These are phyloP conservation scores for Flaveria sonorensis DNA, from an alignment of 129 eudicot genomes.

Conservation along the genomic window DNA sequence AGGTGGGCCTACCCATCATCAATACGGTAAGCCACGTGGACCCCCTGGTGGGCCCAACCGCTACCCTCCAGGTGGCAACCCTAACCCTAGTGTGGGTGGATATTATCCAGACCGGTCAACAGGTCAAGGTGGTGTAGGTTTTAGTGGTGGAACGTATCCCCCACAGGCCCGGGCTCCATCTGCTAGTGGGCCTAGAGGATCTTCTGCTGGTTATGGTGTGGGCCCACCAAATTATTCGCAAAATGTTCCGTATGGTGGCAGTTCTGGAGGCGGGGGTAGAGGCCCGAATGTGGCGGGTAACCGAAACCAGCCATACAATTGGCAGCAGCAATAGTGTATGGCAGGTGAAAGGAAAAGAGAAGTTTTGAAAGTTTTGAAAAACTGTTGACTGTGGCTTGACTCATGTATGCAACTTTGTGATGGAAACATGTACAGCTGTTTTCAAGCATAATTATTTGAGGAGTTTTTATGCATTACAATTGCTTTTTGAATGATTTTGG, in stretches of 20 bases:
- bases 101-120: slow-evolving; percentile 65
- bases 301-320: slow-evolving; percentile 62
- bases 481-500: neutral
- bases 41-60: slow-evolving; percentile 77
- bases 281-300: slow-evolving; percentile 59
- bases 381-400: slow-evolving; percentile 9
- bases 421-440: slow-evolving; percentile 35
- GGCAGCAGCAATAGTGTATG: slow-evolving; percentile 57
- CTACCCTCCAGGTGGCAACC: slow-evolving; percentile 69
- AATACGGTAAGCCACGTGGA: slow-evolving; percentile 72
- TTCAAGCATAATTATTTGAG: neutral
- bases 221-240: slow-evolving; percentile 63
- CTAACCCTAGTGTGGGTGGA: slow-evolving; percentile 50
- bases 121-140: slow-evolving; percentile 62
- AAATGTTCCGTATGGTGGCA: slow-evolving; percentile 54
- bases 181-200: slow-evolving; percentile 51
- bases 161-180: slow-evolving; percentile 59
- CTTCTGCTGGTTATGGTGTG: slow-evolving; percentile 51
- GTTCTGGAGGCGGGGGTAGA: slow-evolving; percentile 50
- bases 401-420: slow-evolving; percentile 18
- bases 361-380: slow-evolving; percentile 33
- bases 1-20: slow-evolving; percentile 68
- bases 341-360: slow-evolving; percentile 18
- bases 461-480: neutral
- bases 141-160: slow-evolving; percentile 53